Evolutionary conservation across 2,329 filamentous ascomycete genomes (phyloP), one percentile per base, ranked within the genome.

Genomic region (Lachnellula hyalina): DNA sequence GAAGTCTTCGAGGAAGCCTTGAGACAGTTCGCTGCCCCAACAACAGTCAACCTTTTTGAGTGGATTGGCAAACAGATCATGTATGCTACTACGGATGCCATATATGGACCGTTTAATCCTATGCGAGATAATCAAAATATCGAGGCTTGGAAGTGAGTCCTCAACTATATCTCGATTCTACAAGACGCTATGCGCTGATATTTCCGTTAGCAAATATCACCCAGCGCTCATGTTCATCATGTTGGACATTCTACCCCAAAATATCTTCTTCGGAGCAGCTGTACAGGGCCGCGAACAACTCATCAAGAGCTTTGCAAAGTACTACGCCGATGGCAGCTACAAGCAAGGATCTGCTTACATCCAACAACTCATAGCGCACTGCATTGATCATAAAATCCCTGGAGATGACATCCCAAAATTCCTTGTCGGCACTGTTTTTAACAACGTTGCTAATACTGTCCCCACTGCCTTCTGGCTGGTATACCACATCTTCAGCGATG

Each of bases 21-120:
- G 28, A 32, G 6, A 19, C 28, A 23, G 15, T 32, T 19, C 28
- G 25, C 12, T 32, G 9, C 21, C n/a, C 23, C 40, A 1, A 58
- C 67, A 28, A 64, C 74, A 3, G 63, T 67, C 1, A 69, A 71
- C 6, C 49, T 77, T 0, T 77, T 67, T 58, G 21, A 63, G 0
- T 75, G 72, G 72, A 42, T 70, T 14, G 64, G 71, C 5, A 55
- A 72, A 21, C 49, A 70, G 4, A 70, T 75, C 53, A 71, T 70
- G 1, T 49, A 69, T 4, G 72, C 73, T 9, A 73, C 71, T 0
- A 68, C 69, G 5, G 60, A 67, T 17, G 70, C 72, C 3, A 63
- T 79, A 12, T 79, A 73, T 53, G 76, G 77, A 0, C 67, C 71
- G 1, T 52, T 71, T 1, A 76, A 78, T 56, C 74, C 75, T 1